These are phyloP conservation scores for Stagonosporopsis vannaccii DNA, from an alignment of 2,329 filamentous ascomycete genomes.

Conservation along the genomic window DNA sequence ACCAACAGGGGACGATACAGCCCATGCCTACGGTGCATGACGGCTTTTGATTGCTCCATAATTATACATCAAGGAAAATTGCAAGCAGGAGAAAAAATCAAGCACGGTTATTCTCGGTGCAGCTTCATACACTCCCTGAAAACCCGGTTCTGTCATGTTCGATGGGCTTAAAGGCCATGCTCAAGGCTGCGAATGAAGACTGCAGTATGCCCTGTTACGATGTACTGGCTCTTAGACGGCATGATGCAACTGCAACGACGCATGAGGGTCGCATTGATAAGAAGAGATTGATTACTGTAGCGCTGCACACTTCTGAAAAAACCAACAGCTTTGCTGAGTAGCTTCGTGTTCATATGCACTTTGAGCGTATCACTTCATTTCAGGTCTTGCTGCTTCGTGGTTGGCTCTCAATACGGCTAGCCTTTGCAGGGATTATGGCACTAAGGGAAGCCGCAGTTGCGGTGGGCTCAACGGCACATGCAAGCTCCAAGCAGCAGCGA, in stretches of 20 bases:
- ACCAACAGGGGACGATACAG: not conserved
- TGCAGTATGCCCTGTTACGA: not conserved
- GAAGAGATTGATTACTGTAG: not conserved
- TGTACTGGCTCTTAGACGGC: not conserved
- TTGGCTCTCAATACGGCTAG: conserved; percentile 5
- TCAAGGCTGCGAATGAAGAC: not conserved
- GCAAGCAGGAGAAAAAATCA: not conserved
- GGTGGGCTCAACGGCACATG: conserved; percentile 33
- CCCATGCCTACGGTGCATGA: not conserved
- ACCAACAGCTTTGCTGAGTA: not conserved
- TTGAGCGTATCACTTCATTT: too few relatives aligned
- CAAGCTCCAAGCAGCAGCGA: conserved; percentile 30
- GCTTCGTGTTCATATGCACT: not conserved
- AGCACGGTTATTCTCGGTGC: not conserved
- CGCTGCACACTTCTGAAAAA: not conserved
- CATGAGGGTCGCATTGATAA: not conserved
- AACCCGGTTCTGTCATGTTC: not conserved
- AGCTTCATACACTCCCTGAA: not conserved
- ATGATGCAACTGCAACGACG: not conserved
- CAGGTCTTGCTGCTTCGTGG: not conserved
- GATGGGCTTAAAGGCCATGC: not conserved
- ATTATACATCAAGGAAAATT: not conserved
- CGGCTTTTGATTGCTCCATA: not conserved
- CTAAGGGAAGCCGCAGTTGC: conserved; percentile 19
- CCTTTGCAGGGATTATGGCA: conserved; percentile 28